Base-by-base conservation (phyloP, 495 filamentous ascomycete genomes). In the Penicillium diatomitis region DNA sequence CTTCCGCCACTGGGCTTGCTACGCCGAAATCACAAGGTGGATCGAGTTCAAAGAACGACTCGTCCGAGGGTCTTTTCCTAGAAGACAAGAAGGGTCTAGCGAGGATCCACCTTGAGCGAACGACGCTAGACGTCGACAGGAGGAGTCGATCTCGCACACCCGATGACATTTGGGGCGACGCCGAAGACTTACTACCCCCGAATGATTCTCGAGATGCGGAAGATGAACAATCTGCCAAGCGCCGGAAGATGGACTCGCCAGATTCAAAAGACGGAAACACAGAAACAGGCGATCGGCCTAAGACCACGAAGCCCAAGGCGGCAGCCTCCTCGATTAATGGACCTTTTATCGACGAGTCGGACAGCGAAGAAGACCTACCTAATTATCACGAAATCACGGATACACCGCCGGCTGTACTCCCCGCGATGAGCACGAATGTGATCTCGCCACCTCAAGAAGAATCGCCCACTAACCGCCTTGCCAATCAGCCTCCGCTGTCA, bases 341-440 rank as follows among this genome's bases (percentile, higher is more conserved):
- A 20, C 20, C 81, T 0, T 87, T 87, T 46, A 62, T 84, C 39
- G 78, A 85, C 40, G 79, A 85, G 44, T 86, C 84, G 0, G 83
- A 87, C 54, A 81, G 77, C 46, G 82, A 84, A 56, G 73, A 79
- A 27, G 79, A 82, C 28, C 38, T 70, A 52, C 54, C 58, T 20
- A 50, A 38, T 12, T 64, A 58, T 27, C 46, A 48, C 31, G 55
- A 62, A 10, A 28, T 56, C 32, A 46, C 52, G n/a, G 62, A 63
- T 4, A 45, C 46, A 9, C 27, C 48, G 1, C 29, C 38, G 7
- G 34, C 12, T 8, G 9, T 47, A n/a, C 34, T 6, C 10, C 20
- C 39, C 31, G 32, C 35, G 42, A 55, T 31, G 34, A 28, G 50
- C 8, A 32, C 50, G 4, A 48, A 41, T 47, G 38, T 49, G 35